phyloP scores from a whole-genome alignment of 495 filamentous ascomycete genomes.

The Penicillium dipodomyicola region DNA sequence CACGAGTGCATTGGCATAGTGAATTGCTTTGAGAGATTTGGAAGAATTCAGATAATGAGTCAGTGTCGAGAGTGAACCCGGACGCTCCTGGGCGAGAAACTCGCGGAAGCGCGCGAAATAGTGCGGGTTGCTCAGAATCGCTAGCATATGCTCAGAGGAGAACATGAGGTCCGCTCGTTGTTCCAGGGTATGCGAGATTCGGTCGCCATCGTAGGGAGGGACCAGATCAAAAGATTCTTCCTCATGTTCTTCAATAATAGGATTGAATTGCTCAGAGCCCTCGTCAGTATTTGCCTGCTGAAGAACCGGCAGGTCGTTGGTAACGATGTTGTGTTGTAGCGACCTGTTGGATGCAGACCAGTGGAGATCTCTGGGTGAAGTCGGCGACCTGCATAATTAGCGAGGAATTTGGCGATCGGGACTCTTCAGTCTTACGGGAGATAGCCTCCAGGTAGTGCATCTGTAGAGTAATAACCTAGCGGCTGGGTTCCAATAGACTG shows the following conservation, averaged over 20 bases:
- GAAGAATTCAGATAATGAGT: constrained; percentile 62
- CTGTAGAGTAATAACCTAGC: constrained; percentile 6
- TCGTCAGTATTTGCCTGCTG: constrained; percentile 34
- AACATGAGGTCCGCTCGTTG: constrained; percentile 60
- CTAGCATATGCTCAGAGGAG: constrained; percentile 58
- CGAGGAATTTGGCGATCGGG: background rate
- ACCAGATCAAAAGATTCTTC: constrained; percentile 35
- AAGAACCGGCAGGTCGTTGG: constrained; percentile 33
- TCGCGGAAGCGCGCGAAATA: constrained; percentile 63
- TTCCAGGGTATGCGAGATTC: constrained; percentile 48
- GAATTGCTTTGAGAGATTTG: constrained; percentile 68
- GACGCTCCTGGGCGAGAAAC: constrained; percentile 68
- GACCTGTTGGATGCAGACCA: constrained; percentile 25
- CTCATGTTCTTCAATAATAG: constrained; percentile 24
- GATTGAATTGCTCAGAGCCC: constrained; percentile 31
- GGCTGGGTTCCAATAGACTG: constrained; percentile 4
- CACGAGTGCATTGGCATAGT: constrained; percentile 65
- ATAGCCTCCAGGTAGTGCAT: background rate
- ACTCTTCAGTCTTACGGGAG: background rate
- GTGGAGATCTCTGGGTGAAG: constrained; percentile 13
- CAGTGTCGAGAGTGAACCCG: constrained; percentile 65
- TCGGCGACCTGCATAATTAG: constrained; percentile 8
- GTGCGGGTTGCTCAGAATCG: constrained; percentile 59
- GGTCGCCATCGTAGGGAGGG: constrained; percentile 26
- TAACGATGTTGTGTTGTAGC: constrained; percentile 25